phyloP scores from a whole-genome alignment of 305 asterid genomes.

The Fraxinus platypoda region DNA sequence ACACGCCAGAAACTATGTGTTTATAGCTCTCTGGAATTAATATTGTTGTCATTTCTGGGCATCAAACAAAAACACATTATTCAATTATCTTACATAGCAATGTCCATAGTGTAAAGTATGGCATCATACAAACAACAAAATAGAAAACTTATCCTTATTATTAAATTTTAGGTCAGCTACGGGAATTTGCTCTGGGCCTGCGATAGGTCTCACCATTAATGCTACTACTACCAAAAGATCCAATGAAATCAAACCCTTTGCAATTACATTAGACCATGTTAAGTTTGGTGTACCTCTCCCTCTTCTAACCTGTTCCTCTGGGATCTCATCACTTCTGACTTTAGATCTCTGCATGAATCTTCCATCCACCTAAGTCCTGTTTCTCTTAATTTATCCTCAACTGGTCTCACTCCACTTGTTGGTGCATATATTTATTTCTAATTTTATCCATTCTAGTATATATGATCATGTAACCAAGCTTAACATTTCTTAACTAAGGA shows the following conservation, averaged over 20 bases:
- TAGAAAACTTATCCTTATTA: background rate
- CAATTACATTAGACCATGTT: background rate
- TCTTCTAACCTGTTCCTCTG: background rate
- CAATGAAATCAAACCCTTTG: background rate
- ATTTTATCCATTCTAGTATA: background rate
- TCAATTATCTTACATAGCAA: background rate
- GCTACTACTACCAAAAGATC: background rate
- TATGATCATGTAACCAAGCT: background rate
- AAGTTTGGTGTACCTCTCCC: background rate
- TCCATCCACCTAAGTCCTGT: slow-evolving; percentile 1
- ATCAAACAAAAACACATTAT: background rate
- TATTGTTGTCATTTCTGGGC: background rate
- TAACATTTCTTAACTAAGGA: background rate
- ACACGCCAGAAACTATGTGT: background rate
- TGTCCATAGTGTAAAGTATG: background rate
- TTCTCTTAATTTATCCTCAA: background rate
- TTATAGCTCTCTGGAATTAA: background rate
- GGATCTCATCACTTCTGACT: background rate
- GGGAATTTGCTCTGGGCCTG: background rate
- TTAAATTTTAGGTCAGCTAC: background rate
- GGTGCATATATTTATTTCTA: background rate
- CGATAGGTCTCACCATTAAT: background rate
- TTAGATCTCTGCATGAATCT: background rate
- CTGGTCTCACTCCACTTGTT: background rate
- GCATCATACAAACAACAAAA: background rate